Base-by-base conservation (phyloP, 352 stramenopile species). In the Pelagophyceae sp. region DNA sequence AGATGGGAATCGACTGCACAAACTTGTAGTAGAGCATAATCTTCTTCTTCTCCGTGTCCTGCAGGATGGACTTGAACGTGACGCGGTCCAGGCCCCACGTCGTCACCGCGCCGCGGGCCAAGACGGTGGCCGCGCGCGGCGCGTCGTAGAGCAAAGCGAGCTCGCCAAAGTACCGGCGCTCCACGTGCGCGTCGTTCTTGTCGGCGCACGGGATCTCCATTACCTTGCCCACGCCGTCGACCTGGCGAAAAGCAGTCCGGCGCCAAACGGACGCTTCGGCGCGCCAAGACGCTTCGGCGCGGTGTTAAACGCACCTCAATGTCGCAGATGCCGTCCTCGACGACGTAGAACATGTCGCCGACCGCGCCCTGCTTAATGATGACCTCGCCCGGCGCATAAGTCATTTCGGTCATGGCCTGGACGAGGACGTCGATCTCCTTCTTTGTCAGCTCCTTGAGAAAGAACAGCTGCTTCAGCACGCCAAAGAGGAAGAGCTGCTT, bases 111-210 rank as follows among this genome's bases (percentile, higher is more conserved):
- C 33, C 61, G 61, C 17, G 19, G 17, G 61, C 61, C 19, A 17
- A 5, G 19, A 71, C 61, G 15, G 92, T 94, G 1, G 91, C 92
- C 0, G 91, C 90, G n/a, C 92, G 89, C 31, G 90, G 87, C 72
- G 85, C 89, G 79, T 95, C 95, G 84, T 96, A 96, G 33, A 97
- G 87, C 75, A 98, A 76, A 15, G 89, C 92, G 37, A 96, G 84
- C 82, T 97, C 91, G 1, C 93, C 92, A 77, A 97, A 97, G 3
- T 71, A 71, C 2, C 6, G 61, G 6, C 61, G 61, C 61, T 25
- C 11, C 5, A 17, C 3, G n/a, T 1, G 11, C 29, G 61, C 3
- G 5, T 35, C 61, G 11, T 25, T 2, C 33, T 51, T 74, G 1
- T 17, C 20, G 0, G 67, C 35, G 38, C 67, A 74, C 3, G 61